Evolutionary conservation across 2,329 filamentous ascomycete genomes (phyloP).

Genomic region (Didymella arachidicola): DNA sequence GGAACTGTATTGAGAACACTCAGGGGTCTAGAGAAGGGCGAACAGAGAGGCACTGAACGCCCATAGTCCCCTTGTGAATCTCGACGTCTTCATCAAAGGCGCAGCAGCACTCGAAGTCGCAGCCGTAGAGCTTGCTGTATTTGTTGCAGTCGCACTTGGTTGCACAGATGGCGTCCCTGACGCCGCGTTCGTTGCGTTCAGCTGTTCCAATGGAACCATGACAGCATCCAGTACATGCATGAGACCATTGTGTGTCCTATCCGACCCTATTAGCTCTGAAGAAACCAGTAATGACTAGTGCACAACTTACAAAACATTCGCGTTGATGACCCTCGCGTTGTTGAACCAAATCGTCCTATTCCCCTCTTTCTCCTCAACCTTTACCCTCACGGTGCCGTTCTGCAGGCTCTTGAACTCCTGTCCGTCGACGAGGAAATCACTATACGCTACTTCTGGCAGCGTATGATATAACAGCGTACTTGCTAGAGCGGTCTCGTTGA

Average conservation of each 20-base stretch:
- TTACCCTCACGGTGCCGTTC: conserved; percentile 30
- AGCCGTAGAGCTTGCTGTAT: neutral
- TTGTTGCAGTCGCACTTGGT: conserved; percentile 16
- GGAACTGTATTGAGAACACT: too few relatives aligned
- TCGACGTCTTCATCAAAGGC: neutral
- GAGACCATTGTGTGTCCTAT: conserved; percentile 33
- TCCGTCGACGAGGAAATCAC: conserved; percentile 30
- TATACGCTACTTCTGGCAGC: conserved; percentile 28
- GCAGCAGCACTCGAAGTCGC: conserved; percentile 1
- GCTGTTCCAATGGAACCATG: conserved; percentile 29
- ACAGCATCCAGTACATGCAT: conserved; percentile 33
- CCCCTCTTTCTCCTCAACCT: conserved; percentile 22
- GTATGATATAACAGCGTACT: conserved; percentile 30
- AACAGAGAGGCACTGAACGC: neutral
- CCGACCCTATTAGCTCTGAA: neutral
- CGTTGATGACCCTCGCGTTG: conserved; percentile 33
- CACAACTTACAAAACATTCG: conserved; percentile 33
- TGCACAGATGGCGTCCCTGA: conserved; percentile 8
- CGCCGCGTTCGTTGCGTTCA: conserved; percentile 12
- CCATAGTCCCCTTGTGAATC: neutral
- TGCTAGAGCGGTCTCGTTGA: conserved; percentile 20
- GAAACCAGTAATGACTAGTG: neutral
- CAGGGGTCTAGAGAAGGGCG: neutral
- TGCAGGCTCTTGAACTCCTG: conserved; percentile 30
- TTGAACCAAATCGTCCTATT: conserved; percentile 32